A percentile compares a stretch with the other conserved stretches of the same genome.
phyloP scores from a whole-genome alignment of 768 basidiomycete species.

The Pleurotus eryngii region DNA sequence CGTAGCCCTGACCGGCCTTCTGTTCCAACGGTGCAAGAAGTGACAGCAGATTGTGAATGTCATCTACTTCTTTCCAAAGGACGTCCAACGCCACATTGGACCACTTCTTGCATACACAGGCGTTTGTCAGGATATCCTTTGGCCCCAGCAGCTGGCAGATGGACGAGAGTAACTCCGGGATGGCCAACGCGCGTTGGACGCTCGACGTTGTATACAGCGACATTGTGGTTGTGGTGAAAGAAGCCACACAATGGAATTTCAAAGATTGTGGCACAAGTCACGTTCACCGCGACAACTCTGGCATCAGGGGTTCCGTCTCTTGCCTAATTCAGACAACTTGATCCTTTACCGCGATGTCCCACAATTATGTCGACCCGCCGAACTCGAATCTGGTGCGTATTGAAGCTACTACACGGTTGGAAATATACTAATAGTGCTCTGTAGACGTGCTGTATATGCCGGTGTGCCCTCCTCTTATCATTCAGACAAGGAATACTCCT shows the following conservation, averaged over 20 bases:
- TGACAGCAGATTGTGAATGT: constrained; percentile 41
- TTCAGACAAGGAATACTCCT: constrained; percentile 5
- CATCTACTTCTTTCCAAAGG: constrained; percentile 55
- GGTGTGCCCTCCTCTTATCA: constrained; percentile 30
- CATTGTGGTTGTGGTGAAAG: background rate
- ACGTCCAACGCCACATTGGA: constrained; percentile 33
- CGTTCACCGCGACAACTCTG: too few relatives aligned
- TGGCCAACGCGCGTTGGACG: background rate
- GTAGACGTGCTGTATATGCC: constrained; percentile 78
- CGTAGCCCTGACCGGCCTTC: constrained; percentile 24
- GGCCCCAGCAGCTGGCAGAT: background rate
- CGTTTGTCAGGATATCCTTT: constrained; percentile 2
- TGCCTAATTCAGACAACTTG: background rate
- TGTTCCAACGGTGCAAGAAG: constrained; percentile 43
- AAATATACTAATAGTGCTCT: background rate
- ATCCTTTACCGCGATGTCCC: constrained; percentile 31
- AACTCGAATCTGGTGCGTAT: constrained; percentile 65
- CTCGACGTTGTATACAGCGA: background rate
- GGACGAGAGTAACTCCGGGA: constrained; percentile 1
- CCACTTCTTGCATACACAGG: constrained; percentile 47
- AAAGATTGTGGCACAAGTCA: too few relatives aligned
- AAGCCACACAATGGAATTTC: background rate
- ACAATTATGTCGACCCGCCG: constrained; percentile 57
- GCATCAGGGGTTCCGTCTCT: too few relatives aligned
- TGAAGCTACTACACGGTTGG: background rate